A percentile compares a stretch with the other conserved stretches of the same genome.
These are phyloP conservation scores for Dothistroma septosporum DNA, from an alignment of 2,329 filamentous ascomycete species.

Conservation along the genomic window DNA sequence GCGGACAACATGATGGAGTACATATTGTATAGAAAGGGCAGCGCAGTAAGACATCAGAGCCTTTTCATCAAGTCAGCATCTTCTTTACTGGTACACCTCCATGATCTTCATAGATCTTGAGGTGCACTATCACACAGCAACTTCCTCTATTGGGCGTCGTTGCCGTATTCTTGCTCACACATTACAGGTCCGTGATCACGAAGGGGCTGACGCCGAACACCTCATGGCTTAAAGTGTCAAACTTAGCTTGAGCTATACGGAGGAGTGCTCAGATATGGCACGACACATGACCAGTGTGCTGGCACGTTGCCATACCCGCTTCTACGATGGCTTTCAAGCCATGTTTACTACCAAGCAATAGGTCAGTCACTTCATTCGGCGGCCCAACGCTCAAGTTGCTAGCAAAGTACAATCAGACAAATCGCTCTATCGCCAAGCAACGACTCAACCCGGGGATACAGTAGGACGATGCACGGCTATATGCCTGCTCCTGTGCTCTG, in stretches of 20 bases:
- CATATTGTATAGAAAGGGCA: too few relatives aligned
- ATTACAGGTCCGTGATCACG: background rate
- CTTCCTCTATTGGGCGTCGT: too few relatives aligned
- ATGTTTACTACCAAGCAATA: background rate
- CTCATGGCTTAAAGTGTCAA: background rate
- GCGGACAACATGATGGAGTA: too few relatives aligned
- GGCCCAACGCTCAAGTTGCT: background rate
- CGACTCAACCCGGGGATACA: background rate
- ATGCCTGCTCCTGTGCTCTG: background rate
- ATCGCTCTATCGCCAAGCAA: too few relatives aligned
- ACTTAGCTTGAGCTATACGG: background rate
- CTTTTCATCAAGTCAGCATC: too few relatives aligned
- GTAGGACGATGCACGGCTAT: background rate
- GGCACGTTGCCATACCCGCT: background rate
- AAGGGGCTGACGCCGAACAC: background rate
- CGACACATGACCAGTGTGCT: background rate
- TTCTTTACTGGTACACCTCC: too few relatives aligned
- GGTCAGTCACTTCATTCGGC: background rate
- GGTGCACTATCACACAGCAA: too few relatives aligned
- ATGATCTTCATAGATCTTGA: too few relatives aligned
- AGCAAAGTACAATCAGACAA: background rate
- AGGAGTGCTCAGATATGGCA: background rate
- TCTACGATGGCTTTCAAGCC: background rate
- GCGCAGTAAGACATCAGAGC: too few relatives aligned
- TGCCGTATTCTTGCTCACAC: too few relatives aligned